Conservation (phyloP, 768 basidiomycete species). For the Leccinum broughii region DNA sequence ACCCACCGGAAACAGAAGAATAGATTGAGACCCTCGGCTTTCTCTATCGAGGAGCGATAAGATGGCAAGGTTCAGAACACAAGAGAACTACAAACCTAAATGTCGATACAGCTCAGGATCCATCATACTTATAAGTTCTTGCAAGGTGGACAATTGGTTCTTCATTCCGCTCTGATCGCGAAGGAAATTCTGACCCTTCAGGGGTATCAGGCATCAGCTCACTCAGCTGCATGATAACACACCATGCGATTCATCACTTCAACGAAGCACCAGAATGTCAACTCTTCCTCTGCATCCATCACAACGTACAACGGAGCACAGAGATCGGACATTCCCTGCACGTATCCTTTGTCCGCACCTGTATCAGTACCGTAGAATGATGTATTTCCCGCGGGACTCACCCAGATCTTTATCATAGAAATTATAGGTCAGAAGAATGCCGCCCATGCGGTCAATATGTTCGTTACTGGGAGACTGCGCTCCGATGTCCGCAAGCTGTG, state of each 20-base stretch:
- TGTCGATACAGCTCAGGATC: conserved; percentile 95
- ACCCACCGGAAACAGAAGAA: conserved; percentile 97
- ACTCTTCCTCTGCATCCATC: conserved; percentile 81
- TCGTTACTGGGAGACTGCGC: conserved; percentile 89
- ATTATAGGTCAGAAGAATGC: conserved; percentile 88
- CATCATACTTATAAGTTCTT: conserved; percentile 90
- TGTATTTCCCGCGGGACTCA: conserved; percentile 37
- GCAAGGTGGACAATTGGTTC: conserved; percentile 84
- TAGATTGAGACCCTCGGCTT: conserved; percentile 84
- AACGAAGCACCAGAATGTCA: conserved; percentile 97
- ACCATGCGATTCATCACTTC: conserved; percentile 96
- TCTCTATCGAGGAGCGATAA: conserved; percentile 52
- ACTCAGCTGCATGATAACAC: conserved; percentile 26
- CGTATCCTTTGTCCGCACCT: conserved; percentile 65
- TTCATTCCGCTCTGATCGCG: conserved; percentile 99
- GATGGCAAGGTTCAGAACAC: neutral
- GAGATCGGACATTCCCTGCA: conserved; percentile 98
- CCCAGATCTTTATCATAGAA: conserved; percentile 87
- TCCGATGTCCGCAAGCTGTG: conserved; percentile 69
- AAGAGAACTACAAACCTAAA: conserved; percentile 51
- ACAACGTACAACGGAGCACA: conserved; percentile 93
- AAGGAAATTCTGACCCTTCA: conserved; percentile 90
- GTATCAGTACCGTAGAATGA: conserved; percentile 16
- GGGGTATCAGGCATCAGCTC: conserved; percentile 7
- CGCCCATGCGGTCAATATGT: conserved; percentile 86